phyloP scores from a whole-genome alignment of 2,329 filamentous ascomycete genomes.

The Aspergillus sergii region DNA sequence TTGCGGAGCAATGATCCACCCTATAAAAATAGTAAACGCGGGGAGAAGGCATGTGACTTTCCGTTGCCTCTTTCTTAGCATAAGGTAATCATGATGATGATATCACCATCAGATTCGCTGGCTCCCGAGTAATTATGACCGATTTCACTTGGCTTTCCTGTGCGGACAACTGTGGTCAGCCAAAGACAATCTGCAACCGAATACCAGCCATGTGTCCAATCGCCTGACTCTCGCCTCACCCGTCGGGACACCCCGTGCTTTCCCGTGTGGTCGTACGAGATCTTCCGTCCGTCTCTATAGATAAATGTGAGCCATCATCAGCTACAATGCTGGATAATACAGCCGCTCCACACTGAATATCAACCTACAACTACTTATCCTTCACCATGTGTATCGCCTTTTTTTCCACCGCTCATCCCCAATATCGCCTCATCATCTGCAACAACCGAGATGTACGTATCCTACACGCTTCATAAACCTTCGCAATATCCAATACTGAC shows the following conservation, averaged over 20 bases:
- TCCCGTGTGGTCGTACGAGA: neutral
- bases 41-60: neutral
- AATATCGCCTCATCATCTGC: conserved; percentile 15
- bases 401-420: conserved; percentile 12
- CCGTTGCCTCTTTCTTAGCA: neutral
- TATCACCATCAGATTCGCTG: neutral
- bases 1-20: conserved; percentile 1
- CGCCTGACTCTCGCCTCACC: neutral
- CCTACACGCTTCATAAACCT: neutral
- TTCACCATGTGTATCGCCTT: conserved; percentile 15
- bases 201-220: neutral
- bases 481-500: neutral
- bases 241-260: neutral
- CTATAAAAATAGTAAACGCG: neutral
- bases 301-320: neutral
- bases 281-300: neutral
- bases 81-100: neutral
- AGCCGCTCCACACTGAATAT: neutral
- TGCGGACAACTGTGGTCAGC: neutral
- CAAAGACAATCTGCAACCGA: neutral
- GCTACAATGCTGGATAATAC: neutral
- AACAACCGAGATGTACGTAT: conserved; percentile 13
- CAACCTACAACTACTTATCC: neutral
- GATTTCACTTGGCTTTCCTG: neutral
- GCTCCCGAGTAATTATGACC: neutral